Percentiles rank a stretch among this genome's conserved stretches.
These are phyloP conservation scores for Scytalidium sp. DNA, from an alignment of 2,329 filamentous ascomycete species.

Conservation along the genomic window DNA sequence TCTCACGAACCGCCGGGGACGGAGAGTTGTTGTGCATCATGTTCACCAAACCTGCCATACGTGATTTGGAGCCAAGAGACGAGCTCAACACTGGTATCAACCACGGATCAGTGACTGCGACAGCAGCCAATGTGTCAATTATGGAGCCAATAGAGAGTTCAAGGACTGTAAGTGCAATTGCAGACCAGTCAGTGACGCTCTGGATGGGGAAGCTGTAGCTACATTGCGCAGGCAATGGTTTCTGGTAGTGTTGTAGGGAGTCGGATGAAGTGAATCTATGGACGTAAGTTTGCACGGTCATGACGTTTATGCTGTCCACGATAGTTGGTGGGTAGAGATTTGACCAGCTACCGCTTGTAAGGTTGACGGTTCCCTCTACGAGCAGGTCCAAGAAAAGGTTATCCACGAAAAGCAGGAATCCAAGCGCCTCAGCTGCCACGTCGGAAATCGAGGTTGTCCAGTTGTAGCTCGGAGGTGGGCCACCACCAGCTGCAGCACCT, in stretches of 20 bases:
- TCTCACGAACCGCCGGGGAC: slow-evolving; percentile 30
- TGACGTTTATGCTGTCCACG: slow-evolving; percentile 28
- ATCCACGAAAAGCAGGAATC: slow-evolving; percentile 29
- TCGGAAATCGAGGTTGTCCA: slow-evolving; percentile 29
- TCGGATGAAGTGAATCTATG: slow-evolving; percentile 32
- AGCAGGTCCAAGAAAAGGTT: slow-evolving; percentile 31
- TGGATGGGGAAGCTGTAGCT: slow-evolving; percentile 19
- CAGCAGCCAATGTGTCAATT: slow-evolving; percentile 24
- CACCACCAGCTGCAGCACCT: slow-evolving; percentile 31
- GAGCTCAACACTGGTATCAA: slow-evolving; percentile 29
- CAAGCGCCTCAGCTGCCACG: slow-evolving; percentile 22
- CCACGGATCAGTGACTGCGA: slow-evolving; percentile 31
- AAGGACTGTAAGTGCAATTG: slow-evolving; percentile 18
- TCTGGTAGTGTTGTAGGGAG: slow-evolving; percentile 31
- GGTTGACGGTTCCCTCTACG: slow-evolving; percentile 26
- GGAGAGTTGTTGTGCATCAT: slow-evolving; percentile 36
- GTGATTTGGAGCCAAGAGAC: slow-evolving; percentile 30
- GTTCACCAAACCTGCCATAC: slow-evolving; percentile 34
- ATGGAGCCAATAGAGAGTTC: slow-evolving; percentile 29
- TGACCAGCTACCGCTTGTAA: slow-evolving; percentile 28
- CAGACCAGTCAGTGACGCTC: slow-evolving; percentile 27
- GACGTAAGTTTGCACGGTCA: slow-evolving; percentile 33
- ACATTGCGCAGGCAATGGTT: slow-evolving; percentile 23
- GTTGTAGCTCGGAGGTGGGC: slow-evolving; percentile 29
- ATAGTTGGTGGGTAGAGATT: slow-evolving; percentile 31